Conservation (phyloP, 2,329 filamentous ascomycete species). For the Diplodia scrobiculata region DNA sequence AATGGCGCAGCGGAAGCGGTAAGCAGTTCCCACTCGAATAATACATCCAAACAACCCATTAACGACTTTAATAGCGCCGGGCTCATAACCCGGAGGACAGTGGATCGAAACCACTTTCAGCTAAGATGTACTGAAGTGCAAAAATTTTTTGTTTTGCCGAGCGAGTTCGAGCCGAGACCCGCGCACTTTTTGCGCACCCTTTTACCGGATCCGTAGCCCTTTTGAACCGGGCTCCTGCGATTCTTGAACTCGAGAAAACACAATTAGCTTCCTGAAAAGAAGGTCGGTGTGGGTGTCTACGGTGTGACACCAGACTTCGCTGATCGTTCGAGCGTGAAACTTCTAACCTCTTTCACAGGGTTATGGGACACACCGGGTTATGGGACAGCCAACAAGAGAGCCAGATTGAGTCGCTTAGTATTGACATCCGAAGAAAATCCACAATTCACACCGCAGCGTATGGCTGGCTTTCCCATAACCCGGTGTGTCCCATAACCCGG, state of each 20-base stretch:
- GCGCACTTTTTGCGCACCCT: background rate
- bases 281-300: no score
- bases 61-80: slow-evolving; percentile 31
- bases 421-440: no score
- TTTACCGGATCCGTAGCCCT: background rate
- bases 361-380: no score
- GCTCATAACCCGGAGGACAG: slow-evolving; percentile 41
- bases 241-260: no score
- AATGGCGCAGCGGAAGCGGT: slow-evolving; percentile 31
- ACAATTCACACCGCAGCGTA: no score
- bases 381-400: no score
- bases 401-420: no score
- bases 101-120: slow-evolving; percentile 38
- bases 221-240: background rate
- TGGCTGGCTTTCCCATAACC: no score
- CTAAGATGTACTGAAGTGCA: background rate
- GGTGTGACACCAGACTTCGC: background rate
- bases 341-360: background rate
- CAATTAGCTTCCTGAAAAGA: no score
- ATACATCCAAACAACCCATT: no score
- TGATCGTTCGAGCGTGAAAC: background rate
- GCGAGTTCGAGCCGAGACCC: slow-evolving; percentile 16
- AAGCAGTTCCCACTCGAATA: no score
- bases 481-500: no score
- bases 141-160: background rate